A percentile compares a stretch with the other conserved stretches of the same genome.
These are phyloP conservation scores for Petasospora fabianii DNA, from an alignment of 1,139 yeast species.

Conservation along the genomic window DNA sequence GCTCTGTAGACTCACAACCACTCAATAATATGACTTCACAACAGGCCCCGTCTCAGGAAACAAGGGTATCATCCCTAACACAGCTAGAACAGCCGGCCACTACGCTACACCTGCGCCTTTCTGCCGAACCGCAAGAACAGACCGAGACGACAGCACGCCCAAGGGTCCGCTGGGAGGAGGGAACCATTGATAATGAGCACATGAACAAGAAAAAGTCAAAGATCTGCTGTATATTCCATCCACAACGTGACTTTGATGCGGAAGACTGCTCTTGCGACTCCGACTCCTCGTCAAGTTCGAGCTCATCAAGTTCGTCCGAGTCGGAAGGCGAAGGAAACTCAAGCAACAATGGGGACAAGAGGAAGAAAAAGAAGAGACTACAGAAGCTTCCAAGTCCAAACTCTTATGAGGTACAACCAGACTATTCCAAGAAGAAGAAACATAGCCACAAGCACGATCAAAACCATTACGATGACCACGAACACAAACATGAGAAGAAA, in stretches of 20 bases:
- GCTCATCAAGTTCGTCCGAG: slow-evolving; percentile 15
- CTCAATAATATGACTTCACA: too few species aligned
- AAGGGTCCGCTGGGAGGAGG: slow-evolving; percentile 78
- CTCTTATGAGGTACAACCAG: slow-evolving; percentile 75
- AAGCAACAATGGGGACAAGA: slow-evolving; percentile 26
- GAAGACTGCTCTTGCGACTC: slow-evolving; percentile 39
- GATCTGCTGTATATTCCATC: slow-evolving; percentile 94
- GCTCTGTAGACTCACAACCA: too few species aligned
- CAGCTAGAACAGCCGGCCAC: not conserved
- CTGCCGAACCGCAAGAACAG: slow-evolving; percentile 18
- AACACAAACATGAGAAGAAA: not conserved
- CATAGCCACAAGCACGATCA: slow-evolving; percentile 8
- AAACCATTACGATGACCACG: not conserved
- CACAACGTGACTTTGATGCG: slow-evolving; percentile 69
- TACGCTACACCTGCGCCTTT: slow-evolving; percentile 16
- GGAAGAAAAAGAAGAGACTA: slow-evolving; percentile 27
- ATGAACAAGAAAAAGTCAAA: slow-evolving; percentile 85
- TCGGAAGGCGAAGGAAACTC: slow-evolving; percentile 4
- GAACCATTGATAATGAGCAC: slow-evolving; percentile 83
- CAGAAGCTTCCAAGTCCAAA: slow-evolving; percentile 45
- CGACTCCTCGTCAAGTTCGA: slow-evolving; percentile 19
- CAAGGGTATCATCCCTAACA: too few species aligned
- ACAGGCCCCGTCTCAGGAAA: too few species aligned
- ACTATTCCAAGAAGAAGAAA: slow-evolving; percentile 34
- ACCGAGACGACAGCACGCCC: slow-evolving; percentile 28